A percentile compares a stretch with the other conserved stretches of the same genome.
phyloP scores from a whole-genome alignment of 345 rosid species.

The Syzygium oleosum region DNA sequence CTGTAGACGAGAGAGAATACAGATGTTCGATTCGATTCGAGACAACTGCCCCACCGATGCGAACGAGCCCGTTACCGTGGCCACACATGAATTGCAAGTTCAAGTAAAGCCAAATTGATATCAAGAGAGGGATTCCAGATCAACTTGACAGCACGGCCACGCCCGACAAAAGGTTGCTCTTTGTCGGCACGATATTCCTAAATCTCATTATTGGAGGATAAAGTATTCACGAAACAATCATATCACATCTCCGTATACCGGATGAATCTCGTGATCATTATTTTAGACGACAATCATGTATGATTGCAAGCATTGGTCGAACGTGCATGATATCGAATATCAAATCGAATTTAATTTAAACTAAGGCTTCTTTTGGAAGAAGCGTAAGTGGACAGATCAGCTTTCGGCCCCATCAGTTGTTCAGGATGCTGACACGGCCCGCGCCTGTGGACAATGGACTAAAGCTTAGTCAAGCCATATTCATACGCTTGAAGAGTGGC shows the following conservation, averaged over 20 bases:
- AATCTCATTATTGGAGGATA: neutral
- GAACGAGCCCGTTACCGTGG: too few relatives aligned
- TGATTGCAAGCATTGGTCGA: neutral
- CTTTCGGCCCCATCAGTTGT: neutral
- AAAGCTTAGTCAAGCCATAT: neutral
- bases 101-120: too few relatives aligned
- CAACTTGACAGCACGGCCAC: too few relatives aligned
- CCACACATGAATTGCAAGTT: too few relatives aligned
- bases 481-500: neutral
- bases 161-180: too few relatives aligned
- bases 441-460: neutral
- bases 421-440: neutral
- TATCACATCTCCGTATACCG: neutral
- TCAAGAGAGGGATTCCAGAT: too few relatives aligned
- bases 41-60: too few relatives aligned
- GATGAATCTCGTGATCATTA: neutral
- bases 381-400: neutral
- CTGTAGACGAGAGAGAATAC: too few relatives aligned
- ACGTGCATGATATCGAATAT: neutral
- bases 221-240: neutral
- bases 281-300: neutral
- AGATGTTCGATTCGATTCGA: too few relatives aligned
- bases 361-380: neutral
- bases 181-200: too few relatives aligned
- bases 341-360: neutral